Base-by-base conservation (phyloP, 768 basidiomycete genomes). In the Brasilioporus rufonigricans region DNA sequence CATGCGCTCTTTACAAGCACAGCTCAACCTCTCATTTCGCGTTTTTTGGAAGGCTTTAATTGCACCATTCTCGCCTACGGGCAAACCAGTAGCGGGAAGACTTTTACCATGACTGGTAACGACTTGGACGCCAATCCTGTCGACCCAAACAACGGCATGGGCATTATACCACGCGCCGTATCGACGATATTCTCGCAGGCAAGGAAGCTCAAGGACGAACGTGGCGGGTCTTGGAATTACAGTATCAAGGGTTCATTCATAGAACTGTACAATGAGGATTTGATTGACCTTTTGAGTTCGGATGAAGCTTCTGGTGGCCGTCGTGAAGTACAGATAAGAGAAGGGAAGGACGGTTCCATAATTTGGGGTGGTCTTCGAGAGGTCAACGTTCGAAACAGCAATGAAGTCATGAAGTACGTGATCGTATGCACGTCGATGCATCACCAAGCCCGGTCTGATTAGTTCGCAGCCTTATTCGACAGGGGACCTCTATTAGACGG, bases 181-280 rank as follows among this genome's bases (percentile, higher is more conserved):
- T 86, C 88, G 3, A 85, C 83, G 43, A 93, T 98, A 62, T 99
- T 98, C 69, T 73, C 84, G 13, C 77, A 81, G 44, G 88, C 90
- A 41, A 83, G 81, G 64, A 84, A 89, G 68, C 76, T 88, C 51
- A 91, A 84, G 73, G 87, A 85, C 65, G 87, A 86, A 68, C 85
- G 91, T 29, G 84, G 78, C 35, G 78, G 78, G 57, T 74, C 84
- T 39, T 96, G 90, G 92, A 87, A 80, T 55, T 93, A 78, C 67
- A 82, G 71, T 59, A 75, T 93, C 67, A 94, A 91, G 73, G 90
- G 90, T 48, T 93, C 91, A 23, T 99, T 96, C 76, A 86, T 99
- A 60, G 97, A 99, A 79, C 83, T 99, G 50, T 98, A 99, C 75
- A 98, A 99, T 73, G 97, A 99, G 75, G 97, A 99, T 74, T 83